Percentiles rank a stretch among this genome's conserved stretches.
These are phyloP conservation scores for Neofusicoccum ribis DNA, from an alignment of 2,329 filamentous ascomycete genomes.

Conservation along the genomic window DNA sequence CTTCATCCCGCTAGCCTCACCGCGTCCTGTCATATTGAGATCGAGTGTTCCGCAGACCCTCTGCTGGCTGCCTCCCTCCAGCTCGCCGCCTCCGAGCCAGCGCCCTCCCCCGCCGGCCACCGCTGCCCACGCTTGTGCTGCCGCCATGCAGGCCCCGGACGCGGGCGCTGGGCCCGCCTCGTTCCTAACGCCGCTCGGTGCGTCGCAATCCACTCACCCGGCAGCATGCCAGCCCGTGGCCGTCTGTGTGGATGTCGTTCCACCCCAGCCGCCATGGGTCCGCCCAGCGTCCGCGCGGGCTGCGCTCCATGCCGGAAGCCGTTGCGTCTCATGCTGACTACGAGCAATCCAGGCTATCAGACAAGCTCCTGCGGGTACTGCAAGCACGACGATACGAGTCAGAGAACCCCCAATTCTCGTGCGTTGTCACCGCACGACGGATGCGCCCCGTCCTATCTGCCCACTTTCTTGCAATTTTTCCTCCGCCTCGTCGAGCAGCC, in stretches of 20 bases:
- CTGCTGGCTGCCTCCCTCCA: conserved; percentile 16
- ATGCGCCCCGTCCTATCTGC: conserved; percentile 18
- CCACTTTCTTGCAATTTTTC: not conserved
- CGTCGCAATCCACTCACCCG: conserved; percentile 41
- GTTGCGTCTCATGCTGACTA: conserved; percentile 20
- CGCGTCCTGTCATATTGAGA: conserved; percentile 1
- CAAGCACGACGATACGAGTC: conserved; percentile 49
- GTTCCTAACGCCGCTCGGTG: conserved; percentile 41
- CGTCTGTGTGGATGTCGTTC: conserved; percentile 36
- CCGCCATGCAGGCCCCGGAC: conserved; percentile 42
- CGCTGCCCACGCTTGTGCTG: conserved; percentile 40
- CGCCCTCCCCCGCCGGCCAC: conserved; percentile 13
- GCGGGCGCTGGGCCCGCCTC: conserved; percentile 22
- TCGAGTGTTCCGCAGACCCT: not conserved
- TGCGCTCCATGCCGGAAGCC: not conserved
- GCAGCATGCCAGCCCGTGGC: conserved; percentile 35
- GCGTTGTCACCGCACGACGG: conserved; percentile 33
- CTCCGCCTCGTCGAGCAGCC: not conserved
- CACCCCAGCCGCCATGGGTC: not conserved
- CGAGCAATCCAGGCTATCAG: conserved; percentile 45
- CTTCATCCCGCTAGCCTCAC: not conserved
- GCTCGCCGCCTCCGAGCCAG: conserved; percentile 22
- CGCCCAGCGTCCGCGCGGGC: not conserved
- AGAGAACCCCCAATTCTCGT: conserved; percentile 51
- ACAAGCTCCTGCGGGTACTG: conserved; percentile 53